Evolutionary conservation across 73 alveolate species (phyloP).

Genomic region (Breviolum minutum): DNA sequence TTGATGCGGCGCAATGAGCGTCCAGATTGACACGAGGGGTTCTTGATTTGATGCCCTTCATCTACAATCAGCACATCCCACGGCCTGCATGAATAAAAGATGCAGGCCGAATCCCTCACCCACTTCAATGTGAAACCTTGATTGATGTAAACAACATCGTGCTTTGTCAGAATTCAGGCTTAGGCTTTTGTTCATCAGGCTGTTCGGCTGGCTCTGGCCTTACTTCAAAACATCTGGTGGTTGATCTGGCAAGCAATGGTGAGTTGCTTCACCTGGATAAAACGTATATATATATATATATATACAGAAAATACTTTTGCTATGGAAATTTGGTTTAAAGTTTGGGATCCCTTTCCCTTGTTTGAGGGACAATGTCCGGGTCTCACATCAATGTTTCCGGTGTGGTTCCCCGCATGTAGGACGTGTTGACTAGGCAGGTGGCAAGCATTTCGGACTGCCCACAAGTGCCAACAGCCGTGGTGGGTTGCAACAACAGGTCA

Average conservation of each 20-base stretch:
- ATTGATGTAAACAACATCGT: neutral
- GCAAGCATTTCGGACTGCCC: no score
- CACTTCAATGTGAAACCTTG: neutral
- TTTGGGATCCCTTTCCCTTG: no score
- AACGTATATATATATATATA: no score
- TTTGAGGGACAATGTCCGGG: no score
- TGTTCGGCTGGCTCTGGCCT: neutral
- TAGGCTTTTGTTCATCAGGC: constrained; percentile 37
- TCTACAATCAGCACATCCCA: constrained; percentile 97
- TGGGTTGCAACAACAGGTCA: no score
- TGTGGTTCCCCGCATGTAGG: no score
- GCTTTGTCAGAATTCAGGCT: neutral
- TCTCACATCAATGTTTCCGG: no score
- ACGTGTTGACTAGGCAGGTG: no score
- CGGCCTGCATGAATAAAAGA: neutral
- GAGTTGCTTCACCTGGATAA: neutral
- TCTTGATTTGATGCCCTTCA: constrained; percentile 97
- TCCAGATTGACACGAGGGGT: constrained; percentile 96
- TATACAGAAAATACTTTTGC: no score
- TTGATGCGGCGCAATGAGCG: constrained; percentile 96
- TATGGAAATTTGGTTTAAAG: no score
- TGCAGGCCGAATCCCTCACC: neutral
- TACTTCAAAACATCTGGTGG: neutral
- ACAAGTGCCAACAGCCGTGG: no score
- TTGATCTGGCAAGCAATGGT: no score